Evolutionary conservation across 768 basidiomycete genomes (phyloP).

Genomic region (Amanita fuliginea): DNA sequence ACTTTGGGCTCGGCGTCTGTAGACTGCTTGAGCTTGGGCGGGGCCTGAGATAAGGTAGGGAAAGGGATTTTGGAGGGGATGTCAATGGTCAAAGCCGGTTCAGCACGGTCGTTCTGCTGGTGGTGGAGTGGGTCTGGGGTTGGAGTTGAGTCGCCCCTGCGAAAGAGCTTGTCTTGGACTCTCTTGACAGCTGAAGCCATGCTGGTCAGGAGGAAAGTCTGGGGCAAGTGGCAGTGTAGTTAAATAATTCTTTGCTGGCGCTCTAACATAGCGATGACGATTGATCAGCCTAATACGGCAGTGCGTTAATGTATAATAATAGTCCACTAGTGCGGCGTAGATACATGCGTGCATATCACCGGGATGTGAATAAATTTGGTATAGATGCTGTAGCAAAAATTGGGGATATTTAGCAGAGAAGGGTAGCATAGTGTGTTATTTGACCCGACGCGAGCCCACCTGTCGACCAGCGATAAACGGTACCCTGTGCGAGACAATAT

Average conservation of each 20-base stretch:
- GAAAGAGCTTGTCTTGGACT: slow-evolving; percentile 68
- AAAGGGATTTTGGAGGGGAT: slow-evolving; percentile 43
- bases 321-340: slow-evolving; percentile 6
- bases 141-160: slow-evolving; percentile 19
- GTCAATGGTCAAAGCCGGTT: slow-evolving; percentile 45
- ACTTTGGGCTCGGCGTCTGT: neutral
- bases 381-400: slow-evolving; percentile 3
- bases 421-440: neutral
- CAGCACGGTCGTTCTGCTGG: slow-evolving; percentile 8
- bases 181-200: slow-evolving; percentile 43
- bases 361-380: slow-evolving; percentile 2
- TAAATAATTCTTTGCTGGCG: neutral
- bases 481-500: neutral
- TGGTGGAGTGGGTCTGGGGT: slow-evolving; percentile 8
- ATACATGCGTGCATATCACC: slow-evolving; percentile 3
- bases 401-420: neutral
- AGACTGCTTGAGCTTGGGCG: slow-evolving; percentile 38
- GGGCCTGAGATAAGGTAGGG: slow-evolving; percentile 25
- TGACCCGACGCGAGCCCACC: neutral
- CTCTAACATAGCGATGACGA: slow-evolving; percentile 2
- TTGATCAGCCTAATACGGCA: neutral
- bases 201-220: slow-evolving; percentile 1
- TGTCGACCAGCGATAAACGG: slow-evolving; percentile 1
- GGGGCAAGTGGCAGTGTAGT: neutral
- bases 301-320: slow-evolving; percentile 3